Base-by-base conservation (phyloP, 2,329 filamentous ascomycete genomes). In the Cladosporium austrohemisphaericum region DNA sequence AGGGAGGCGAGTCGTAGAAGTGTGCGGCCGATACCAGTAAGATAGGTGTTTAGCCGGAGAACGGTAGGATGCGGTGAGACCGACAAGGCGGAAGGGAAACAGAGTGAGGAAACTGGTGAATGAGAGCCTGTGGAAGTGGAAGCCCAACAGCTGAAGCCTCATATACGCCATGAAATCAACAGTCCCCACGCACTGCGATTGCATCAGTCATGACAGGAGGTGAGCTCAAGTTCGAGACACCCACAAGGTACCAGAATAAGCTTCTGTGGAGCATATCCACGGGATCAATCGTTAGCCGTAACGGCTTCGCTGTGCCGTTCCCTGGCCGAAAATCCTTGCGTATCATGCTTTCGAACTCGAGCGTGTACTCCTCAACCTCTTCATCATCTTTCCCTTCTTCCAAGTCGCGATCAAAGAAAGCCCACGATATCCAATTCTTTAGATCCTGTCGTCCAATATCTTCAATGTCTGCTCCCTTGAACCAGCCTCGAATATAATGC, bases 1-100 rank as follows among this genome's bases (percentile, higher is more conserved):
- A 0, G 84, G 85, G 0, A 78, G 67, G 33, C 72, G 71, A 1
- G 71, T 77, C 41, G 72, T 74, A 1, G 79, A 81, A 1, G 73
- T 79, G 60, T 87, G 84, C 5, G 79, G 79, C 1, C 78, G 76
- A 57, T 83, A 72, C 80, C 83, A 88, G 69, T 88, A 87, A 53
- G 76, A 75, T 4, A 85, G 56, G 10, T 70, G 65, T 3, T 68
- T 59, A 3, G 75, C 74, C 4, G 74, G 70, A 1, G 81, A 84
- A 16, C 65, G 65, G 13, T 68, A 68, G 6, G 63, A 60, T 8
- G 75, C 68, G 38, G 78, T 57, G 3, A 81, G 55, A 28, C 69
- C 72, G 47, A 78, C 74, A 4, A 78, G 71, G 5, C 83, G 75
- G 2, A 76, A 76, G 3, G 84, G 84, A 49, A 86, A 80, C 9